Percentiles rank a stretch among this genome's conserved stretches.
Conservation (phyloP, 75 land plant genomes). For the Pinus albicaulis region DNA sequence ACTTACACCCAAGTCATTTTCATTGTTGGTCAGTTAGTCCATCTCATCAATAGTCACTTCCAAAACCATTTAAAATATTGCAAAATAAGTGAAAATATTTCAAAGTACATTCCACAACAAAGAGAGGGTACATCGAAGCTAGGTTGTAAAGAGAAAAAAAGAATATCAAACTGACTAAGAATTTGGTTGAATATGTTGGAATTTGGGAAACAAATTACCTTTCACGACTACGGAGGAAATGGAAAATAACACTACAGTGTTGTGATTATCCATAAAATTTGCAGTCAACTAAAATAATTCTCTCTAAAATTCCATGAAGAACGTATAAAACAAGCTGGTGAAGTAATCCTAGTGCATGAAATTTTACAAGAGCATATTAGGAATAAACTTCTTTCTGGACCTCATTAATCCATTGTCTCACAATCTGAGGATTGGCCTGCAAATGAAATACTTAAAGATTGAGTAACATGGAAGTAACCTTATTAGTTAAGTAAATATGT, state of each 20-base stretch:
- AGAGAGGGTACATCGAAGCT: not conserved
- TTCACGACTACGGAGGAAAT: no score
- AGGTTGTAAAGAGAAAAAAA: not conserved
- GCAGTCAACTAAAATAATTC: no score
- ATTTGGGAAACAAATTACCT: not conserved
- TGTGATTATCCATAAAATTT: no score
- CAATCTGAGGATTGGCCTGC: slow-evolving; percentile 93
- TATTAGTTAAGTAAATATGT: not conserved
- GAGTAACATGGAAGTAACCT: not conserved
- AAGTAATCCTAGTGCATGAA: slow-evolving; percentile 86
- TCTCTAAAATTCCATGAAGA: no score
- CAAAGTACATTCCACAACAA: not conserved
- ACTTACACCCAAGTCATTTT: no score
- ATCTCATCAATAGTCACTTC: no score
- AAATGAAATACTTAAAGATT: not conserved
- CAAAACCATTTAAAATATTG: no score
- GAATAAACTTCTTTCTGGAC: no score
- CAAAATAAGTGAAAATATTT: not conserved
- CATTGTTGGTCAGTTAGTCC: no score
- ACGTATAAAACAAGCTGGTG: no score
- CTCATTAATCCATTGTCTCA: slow-evolving; percentile 97
- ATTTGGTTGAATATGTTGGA: not conserved
- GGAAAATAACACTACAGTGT: no score
- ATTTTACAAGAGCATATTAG: no score
- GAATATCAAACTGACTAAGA: not conserved